Percentiles rank a stretch among this genome's conserved stretches.
These are phyloP conservation scores for Protomyces macrosporus DNA, from an alignment of 1,139 yeast genomes.

Conservation along the genomic window DNA sequence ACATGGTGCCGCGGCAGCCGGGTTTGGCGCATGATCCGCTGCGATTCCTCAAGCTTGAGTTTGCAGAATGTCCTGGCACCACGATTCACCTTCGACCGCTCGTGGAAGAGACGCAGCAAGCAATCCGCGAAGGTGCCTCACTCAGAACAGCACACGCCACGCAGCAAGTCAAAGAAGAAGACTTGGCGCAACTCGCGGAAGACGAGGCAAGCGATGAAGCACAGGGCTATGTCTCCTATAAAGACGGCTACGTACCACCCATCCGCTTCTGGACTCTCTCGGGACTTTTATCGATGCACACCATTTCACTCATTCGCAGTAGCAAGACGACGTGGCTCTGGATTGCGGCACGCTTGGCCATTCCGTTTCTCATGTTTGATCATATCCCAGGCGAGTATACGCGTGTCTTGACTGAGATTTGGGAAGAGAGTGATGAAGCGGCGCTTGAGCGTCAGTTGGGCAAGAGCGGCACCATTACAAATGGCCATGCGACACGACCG, in stretches of 20 bases:
- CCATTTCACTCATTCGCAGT: slow-evolving; percentile 6
- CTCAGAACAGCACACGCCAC: not conserved
- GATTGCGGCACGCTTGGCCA: slow-evolving; percentile 15
- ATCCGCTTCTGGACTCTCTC: slow-evolving; percentile 21
- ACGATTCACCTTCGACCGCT: slow-evolving; percentile 10
- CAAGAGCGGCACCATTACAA: not conserved
- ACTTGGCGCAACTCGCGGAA: not conserved
- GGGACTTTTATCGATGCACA: slow-evolving; percentile 11
- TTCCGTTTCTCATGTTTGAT: slow-evolving; percentile 21
- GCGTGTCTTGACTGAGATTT: slow-evolving; percentile 3
- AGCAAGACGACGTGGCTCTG: slow-evolving; percentile 11
- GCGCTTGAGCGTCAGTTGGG: slow-evolving; percentile 6
- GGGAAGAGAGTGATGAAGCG: slow-evolving; percentile 11
- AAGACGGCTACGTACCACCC: slow-evolving; percentile 19
- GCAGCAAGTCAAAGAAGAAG: not conserved
- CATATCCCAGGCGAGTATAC: slow-evolving; percentile 21
- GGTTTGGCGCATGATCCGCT: slow-evolving; percentile 4
- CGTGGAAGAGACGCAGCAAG: not conserved
- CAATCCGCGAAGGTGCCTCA: not conserved
- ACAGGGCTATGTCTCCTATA: not conserved
- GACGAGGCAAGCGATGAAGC: not conserved
- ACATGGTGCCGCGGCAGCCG: slow-evolving; percentile 23
- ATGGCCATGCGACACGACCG: not conserved
- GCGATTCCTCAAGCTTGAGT: slow-evolving; percentile 1
- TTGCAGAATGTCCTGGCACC: slow-evolving; percentile 23